These are phyloP conservation scores for Trypanosoma vivax DNA, from an alignment of 208 protist genomes.

Conservation along the genomic window DNA sequence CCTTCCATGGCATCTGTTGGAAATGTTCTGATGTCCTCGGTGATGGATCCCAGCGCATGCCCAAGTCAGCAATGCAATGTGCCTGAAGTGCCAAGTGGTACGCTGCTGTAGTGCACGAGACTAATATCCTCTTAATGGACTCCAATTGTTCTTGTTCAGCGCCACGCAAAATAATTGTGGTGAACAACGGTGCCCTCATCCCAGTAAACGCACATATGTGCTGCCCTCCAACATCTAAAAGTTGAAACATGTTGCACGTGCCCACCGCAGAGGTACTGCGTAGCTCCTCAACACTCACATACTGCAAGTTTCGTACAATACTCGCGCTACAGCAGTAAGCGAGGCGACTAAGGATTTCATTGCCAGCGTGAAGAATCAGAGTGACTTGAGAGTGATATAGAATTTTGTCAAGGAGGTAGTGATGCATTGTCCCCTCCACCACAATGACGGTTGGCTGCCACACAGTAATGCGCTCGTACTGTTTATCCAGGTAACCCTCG, in stretches of 20 bases:
- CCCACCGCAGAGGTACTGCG: conserved; percentile 32
- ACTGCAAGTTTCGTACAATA: conserved; percentile 60
- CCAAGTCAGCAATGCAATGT: conserved; percentile 19
- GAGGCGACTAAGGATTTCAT: conserved; percentile 27
- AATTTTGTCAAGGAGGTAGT: conserved; percentile 58
- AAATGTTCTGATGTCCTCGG: too few species aligned
- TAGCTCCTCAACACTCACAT: conserved; percentile 41
- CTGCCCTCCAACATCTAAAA: conserved; percentile 29
- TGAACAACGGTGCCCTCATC: conserved; percentile 16
- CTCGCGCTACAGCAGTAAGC: conserved; percentile 38
- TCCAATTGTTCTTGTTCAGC: conserved; percentile 3
- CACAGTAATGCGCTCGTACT: conserved; percentile 57
- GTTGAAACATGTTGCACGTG: conserved; percentile 31
- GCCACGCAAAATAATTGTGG: conserved; percentile 19
- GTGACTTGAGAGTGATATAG: conserved; percentile 30
- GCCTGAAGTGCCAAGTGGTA: conserved; percentile 23
- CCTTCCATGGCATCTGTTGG: neutral
- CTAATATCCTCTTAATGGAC: conserved; percentile 8
- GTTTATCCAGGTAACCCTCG: conserved; percentile 57
- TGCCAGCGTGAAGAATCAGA: conserved; percentile 53
- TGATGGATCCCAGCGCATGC: neutral
- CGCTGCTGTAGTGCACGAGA: conserved; percentile 11
- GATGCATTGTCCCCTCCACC: conserved; percentile 69
- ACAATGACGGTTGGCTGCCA: conserved; percentile 65
- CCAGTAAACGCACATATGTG: conserved; percentile 17